Conservation (phyloP, 108 stramenopile genomes). For the Epipyxis sp. region DNA sequence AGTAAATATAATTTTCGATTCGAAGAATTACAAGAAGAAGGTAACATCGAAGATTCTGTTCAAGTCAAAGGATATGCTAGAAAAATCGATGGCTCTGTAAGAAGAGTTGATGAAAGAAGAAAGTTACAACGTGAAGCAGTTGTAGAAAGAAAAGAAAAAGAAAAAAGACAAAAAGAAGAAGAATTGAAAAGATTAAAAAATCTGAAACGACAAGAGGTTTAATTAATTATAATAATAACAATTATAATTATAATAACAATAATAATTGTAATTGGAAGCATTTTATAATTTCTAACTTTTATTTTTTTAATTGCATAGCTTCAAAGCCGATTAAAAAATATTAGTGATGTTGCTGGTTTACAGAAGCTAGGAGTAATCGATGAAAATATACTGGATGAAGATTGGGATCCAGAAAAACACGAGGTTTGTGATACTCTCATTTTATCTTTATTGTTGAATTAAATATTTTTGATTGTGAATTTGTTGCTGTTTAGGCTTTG, state of each 20-base stretch:
- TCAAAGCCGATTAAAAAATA: no score
- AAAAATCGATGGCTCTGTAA: slow-evolving; percentile 55
- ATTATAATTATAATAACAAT: no score
- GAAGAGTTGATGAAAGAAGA: slow-evolving; percentile 85
- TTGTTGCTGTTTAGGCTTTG: no score
- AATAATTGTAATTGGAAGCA: no score
- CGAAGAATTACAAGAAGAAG: slow-evolving; percentile 66
- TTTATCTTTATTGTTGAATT: no score
- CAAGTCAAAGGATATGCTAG: slow-evolving; percentile 43
- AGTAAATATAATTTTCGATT: slow-evolving; percentile 97
- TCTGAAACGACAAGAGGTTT: slow-evolving; percentile 84
- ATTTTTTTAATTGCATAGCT: no score
- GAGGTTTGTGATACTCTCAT: no score
- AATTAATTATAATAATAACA: no score
- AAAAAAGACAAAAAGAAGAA: slow-evolving; percentile 86
- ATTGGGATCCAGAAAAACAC: slow-evolving; percentile 89
- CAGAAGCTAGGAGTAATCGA: background rate
- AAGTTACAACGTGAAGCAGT: slow-evolving; percentile 75
- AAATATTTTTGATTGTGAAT: no score
- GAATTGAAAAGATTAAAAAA: slow-evolving; percentile 88
- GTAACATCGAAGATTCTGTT: background rate
- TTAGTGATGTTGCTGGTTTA: background rate
- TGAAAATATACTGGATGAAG: slow-evolving; percentile 81
- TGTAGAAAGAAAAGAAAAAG: slow-evolving; percentile 85
- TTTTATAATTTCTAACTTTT: no score